These are phyloP conservation scores for Pythium vanterpoolii DNA, from an alignment of 352 stramenopile species.

Conservation along the genomic window DNA sequence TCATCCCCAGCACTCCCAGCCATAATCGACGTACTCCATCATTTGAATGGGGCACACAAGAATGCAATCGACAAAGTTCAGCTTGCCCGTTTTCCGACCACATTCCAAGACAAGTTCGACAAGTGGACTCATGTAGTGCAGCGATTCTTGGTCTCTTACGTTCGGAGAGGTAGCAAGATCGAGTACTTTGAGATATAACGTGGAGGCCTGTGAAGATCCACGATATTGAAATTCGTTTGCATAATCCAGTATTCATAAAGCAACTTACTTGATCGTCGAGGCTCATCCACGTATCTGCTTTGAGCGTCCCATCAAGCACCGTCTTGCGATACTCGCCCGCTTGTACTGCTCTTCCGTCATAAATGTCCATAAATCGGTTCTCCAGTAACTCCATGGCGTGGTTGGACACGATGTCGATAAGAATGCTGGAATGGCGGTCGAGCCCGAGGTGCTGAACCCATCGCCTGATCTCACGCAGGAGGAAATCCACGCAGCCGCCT, in stretches of 20 bases:
- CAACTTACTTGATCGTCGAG: constrained; percentile 24
- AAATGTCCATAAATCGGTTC: constrained; percentile 46
- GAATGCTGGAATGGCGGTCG: constrained; percentile 20
- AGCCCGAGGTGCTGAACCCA: constrained; percentile 26
- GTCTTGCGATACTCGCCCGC: constrained; percentile 31
- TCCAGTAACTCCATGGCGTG: constrained; percentile 44
- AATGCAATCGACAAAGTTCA: constrained; percentile 41
- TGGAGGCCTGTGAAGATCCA: neutral
- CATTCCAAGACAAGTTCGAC: constrained; percentile 41
- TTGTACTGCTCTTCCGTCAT: constrained; percentile 17
- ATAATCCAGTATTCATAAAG: neutral
- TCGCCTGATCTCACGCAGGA: constrained; percentile 38
- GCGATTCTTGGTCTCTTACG: constrained; percentile 37
- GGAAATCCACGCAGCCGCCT: constrained; percentile 34
- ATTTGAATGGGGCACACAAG: constrained; percentile 55
- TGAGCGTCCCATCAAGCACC: constrained; percentile 34
- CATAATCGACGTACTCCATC: constrained; percentile 37
- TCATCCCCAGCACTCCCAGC: neutral
- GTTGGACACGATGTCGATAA: constrained; percentile 38
- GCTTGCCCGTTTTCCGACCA: constrained; percentile 25
- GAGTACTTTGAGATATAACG: constrained; percentile 45
- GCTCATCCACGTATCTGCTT: constrained; percentile 35
- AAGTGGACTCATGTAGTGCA: constrained; percentile 40
- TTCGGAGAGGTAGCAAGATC: constrained; percentile 43
- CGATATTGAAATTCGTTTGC: neutral